Evolutionary conservation across 2,329 filamentous ascomycete species (phyloP).

Genomic region (Didymella arachidicola): DNA sequence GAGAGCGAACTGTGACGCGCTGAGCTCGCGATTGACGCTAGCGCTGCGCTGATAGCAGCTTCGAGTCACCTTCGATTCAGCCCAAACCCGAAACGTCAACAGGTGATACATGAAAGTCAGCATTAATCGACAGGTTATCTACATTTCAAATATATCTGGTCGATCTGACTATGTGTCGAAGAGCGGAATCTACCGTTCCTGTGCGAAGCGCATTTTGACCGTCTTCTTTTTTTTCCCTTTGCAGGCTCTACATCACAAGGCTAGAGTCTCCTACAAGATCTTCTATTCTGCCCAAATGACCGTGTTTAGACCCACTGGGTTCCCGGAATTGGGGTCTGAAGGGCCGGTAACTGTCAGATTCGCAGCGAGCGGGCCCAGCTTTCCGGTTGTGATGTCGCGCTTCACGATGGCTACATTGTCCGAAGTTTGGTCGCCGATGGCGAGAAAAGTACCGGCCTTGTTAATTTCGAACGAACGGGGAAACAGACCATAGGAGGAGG

Average conservation of each 20-base stretch:
- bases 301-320: slow-evolving; percentile 14
- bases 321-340: slow-evolving; percentile 10
- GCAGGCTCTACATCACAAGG: neutral
- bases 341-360: slow-evolving; percentile 34
- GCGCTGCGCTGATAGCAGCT: neutral
- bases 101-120: neutral
- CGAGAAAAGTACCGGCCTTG: slow-evolving; percentile 43
- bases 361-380: slow-evolving; percentile 37
- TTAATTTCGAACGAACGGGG: slow-evolving; percentile 50
- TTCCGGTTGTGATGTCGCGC: slow-evolving; percentile 40
- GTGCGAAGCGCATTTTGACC: neutral
- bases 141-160: neutral
- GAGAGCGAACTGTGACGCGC: neutral
- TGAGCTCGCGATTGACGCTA: neutral
- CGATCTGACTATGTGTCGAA: neutral
- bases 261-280: neutral
- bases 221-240: neutral
- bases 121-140: neutral
- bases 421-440: slow-evolving; percentile 45
- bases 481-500: slow-evolving; percentile 45
- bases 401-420: slow-evolving; percentile 46
- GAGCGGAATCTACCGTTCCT: neutral
- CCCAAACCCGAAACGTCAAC: neutral
- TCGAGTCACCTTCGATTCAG: neutral
- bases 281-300: slow-evolving; percentile 18